phyloP scores from a whole-genome alignment of 148 eudicot species.

The Silene conica region DNA sequence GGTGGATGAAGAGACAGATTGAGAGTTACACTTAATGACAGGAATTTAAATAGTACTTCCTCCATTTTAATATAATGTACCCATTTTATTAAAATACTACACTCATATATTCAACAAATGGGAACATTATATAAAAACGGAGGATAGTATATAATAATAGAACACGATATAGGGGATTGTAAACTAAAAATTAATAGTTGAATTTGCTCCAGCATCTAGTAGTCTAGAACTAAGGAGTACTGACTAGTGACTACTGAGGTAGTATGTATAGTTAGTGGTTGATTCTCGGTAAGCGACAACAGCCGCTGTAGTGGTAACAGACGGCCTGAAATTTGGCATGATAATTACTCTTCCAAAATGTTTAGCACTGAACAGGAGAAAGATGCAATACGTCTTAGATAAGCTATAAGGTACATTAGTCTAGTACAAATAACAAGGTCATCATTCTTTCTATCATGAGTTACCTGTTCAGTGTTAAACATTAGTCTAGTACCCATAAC shows the following conservation, averaged over 20 bases:
- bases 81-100: no score
- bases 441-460: not conserved
- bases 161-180: not conserved
- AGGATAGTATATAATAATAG: not conserved
- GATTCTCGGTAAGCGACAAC: slow-evolving; percentile 73
- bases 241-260: no score
- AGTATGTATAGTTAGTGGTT: slow-evolving; percentile 17
- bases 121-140: no score
- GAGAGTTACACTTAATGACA: no score
- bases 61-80: no score
- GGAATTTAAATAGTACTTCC: no score
- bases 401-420: slow-evolving; percentile 10
- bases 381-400: slow-evolving; percentile 2
- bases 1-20: no score
- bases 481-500: no score
- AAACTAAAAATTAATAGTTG: not conserved
- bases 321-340: slow-evolving; percentile 95
- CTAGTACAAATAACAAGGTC: not conserved
- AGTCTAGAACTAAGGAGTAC: no score
- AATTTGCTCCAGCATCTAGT: no score
- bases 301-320: slow-evolving; percentile 74
- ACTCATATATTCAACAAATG: no score
- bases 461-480: slow-evolving; percentile 49
- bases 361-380: slow-evolving; percentile 49
- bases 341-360: slow-evolving; percentile 84